These are phyloP conservation scores for Pharnaceum exiguum DNA, from an alignment of 148 eudicot species.

Conservation along the genomic window DNA sequence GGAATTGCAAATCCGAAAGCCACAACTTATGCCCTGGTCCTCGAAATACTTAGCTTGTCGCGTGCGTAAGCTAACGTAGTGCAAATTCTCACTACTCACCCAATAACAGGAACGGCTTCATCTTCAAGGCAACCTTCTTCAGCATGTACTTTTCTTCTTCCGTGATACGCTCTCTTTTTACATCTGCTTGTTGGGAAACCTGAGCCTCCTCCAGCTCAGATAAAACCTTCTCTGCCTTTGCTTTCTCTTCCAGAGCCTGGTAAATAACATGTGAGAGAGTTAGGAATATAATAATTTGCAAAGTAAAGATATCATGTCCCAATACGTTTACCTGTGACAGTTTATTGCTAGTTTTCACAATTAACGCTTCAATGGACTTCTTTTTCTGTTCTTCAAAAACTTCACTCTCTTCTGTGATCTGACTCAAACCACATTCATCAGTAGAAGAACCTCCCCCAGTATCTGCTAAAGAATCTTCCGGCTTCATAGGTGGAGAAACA, in stretches of 20 bases:
- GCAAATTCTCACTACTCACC: conserved; percentile 42
- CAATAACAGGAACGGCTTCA: conserved; percentile 84
- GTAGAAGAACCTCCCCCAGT: conserved; percentile 18
- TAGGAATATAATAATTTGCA: conserved; percentile 10
- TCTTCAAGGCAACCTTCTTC: conserved; percentile 84
- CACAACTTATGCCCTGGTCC: not conserved
- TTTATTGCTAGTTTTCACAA: conserved; percentile 47
- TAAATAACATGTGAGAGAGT: conserved; percentile 17
- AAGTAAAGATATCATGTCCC: not conserved
- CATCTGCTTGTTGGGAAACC: conserved; percentile 39
- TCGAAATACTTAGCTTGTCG: too few relatives aligned
- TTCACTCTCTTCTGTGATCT: conserved; percentile 20
- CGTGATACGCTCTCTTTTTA: conserved; percentile 86
- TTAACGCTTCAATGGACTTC: conserved; percentile 37
- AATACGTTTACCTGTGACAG: conserved; percentile 57
- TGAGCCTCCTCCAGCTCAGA: conserved; percentile 67
- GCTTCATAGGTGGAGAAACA: conserved; percentile 22
- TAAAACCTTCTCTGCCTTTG: conserved; percentile 67
- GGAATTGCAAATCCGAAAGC: too few relatives aligned
- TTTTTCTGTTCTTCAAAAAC: conserved; percentile 35
- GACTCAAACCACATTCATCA: conserved; percentile 20
- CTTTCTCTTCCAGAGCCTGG: conserved; percentile 66
- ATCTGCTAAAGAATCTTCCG: conserved; percentile 17
- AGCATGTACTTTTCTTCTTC: conserved; percentile 96
- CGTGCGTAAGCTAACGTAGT: not conserved